Base-by-base conservation (phyloP, 164 flowering plant species). In the Sedum album region DNA sequence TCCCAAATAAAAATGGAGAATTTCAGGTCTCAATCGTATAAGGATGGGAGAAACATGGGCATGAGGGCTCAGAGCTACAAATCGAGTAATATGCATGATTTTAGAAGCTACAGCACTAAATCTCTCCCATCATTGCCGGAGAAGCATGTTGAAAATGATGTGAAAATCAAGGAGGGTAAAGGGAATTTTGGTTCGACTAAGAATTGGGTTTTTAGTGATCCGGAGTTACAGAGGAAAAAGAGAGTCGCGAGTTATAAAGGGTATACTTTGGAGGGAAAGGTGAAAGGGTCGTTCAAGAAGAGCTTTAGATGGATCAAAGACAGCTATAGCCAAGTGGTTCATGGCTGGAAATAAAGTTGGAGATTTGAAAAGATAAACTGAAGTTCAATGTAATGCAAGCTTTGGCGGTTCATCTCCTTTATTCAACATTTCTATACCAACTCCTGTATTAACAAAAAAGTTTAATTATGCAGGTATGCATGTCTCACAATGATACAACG, bases 221-320 rank as follows among this genome's bases (percentile, higher is more conserved):
- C 85, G 48, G 87, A 84, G 73, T 76, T 84, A 41, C 85, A 82
- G 72, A 80, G 87, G 80, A 82, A 77, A 78, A 82, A 77, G 73
- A 80, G 87, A 76, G 83, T 83, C 38, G 84, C 83, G n/a, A n/a
- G n/a, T n/a, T n/a, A n/a, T n/a, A n/a, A n/a, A n/a, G n/a, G n/a
- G n/a, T n/a, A n/a, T n/a, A 69, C 75, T 60, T 79, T 78, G 25
- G 84, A 81, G 42, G 86, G 84, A 17, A 81, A 78, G 51, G 71
- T 79, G 67, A 83, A 81, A 42, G 86, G 84, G 36, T 74, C 86
- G 4, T 67, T 83, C 18, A 74, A 80, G 71, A 79, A 70, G 72
- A 81, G 84, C 75, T 76, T 79, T 73, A 73, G 82, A 73, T 83
- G 86, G 86, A 61, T 83, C 44, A 83, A 79, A 70, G 76, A 77